phyloP scores from a whole-genome alignment of 768 basidiomycete genomes.

The Tulasnella sp. region DNA sequence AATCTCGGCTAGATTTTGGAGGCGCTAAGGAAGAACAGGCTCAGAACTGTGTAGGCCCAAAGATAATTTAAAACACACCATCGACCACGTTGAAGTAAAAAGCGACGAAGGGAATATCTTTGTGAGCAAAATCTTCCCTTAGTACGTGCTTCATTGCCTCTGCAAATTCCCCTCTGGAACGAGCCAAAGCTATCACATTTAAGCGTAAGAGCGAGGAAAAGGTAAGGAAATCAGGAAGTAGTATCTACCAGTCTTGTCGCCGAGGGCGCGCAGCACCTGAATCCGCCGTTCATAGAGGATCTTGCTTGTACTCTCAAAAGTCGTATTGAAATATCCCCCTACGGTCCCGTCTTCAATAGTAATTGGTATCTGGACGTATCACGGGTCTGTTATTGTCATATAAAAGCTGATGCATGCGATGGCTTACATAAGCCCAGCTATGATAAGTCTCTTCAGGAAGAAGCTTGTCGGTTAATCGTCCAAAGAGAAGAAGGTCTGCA shows the following conservation, averaged over 20 bases:
- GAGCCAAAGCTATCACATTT: neutral
- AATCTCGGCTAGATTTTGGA: neutral
- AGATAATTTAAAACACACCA: neutral
- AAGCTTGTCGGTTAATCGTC: constrained; percentile 31
- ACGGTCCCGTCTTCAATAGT: constrained; percentile 31
- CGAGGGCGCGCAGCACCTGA: constrained; percentile 31
- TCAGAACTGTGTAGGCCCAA: neutral
- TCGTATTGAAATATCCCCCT: constrained; percentile 33
- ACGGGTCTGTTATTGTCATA: neutral
- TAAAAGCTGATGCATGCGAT: neutral
- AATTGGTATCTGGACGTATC: constrained; percentile 31
- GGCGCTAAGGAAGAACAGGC: neutral
- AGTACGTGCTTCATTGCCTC: constrained; percentile 2
- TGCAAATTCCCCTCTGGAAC: constrained; percentile 18
- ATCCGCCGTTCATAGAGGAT: constrained; percentile 34
- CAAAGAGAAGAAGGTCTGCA: constrained; percentile 34
- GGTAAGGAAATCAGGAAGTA: neutral
- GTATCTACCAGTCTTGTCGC: constrained; percentile 27
- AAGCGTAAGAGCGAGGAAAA: neutral
- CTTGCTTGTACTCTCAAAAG: constrained; percentile 34
- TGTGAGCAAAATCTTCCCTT: constrained; percentile 20
- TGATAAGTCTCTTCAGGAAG: constrained; percentile 36
- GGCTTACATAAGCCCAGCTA: constrained; percentile 22
- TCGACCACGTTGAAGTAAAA: constrained; percentile 22
- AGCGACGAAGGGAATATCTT: constrained; percentile 24